phyloP scores from a whole-genome alignment of 108 stramenopile genomes.

The Poteriospumella lacustris region DNA sequence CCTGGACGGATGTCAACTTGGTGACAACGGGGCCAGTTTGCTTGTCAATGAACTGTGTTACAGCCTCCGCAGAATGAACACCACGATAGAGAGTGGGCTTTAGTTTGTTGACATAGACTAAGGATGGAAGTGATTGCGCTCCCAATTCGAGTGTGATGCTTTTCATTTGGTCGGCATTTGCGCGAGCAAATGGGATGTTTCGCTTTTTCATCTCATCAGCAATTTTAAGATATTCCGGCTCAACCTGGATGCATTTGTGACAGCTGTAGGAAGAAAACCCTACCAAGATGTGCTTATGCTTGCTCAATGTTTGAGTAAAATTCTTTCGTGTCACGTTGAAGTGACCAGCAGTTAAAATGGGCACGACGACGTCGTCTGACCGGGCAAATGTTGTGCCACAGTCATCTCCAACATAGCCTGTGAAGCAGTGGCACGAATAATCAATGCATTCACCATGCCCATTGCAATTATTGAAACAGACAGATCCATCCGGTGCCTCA shows the following conservation, averaged over 20 bases:
- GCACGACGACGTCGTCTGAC: neutral
- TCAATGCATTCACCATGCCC: slow-evolving; percentile 27
- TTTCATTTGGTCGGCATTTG: slow-evolving; percentile 23
- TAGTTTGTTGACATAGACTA: slow-evolving; percentile 14
- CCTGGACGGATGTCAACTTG: neutral
- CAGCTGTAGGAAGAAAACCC: slow-evolving; percentile 12
- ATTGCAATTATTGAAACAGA: slow-evolving; percentile 28
- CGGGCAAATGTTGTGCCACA: neutral
- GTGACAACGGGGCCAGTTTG: neutral
- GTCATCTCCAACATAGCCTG: slow-evolving; percentile 28
- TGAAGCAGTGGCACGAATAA: slow-evolving; percentile 10
- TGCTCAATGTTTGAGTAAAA: neutral
- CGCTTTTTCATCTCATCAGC: neutral
- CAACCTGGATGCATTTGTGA: slow-evolving; percentile 18
- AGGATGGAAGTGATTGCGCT: neutral
- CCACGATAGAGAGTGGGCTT: neutral
- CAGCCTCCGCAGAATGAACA: neutral
- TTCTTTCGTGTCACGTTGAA: slow-evolving; percentile 36
- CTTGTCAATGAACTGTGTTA: slow-evolving; percentile 1
- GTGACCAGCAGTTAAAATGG: slow-evolving; percentile 18
- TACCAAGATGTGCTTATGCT: neutral
- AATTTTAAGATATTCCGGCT: neutral
- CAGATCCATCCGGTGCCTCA: slow-evolving; percentile 27
- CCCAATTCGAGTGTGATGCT: neutral
- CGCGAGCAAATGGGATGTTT: slow-evolving; percentile 19